These are phyloP conservation scores for Adenanthera pavonina DNA, from an alignment of 306 rosid species.

Conservation along the genomic window DNA sequence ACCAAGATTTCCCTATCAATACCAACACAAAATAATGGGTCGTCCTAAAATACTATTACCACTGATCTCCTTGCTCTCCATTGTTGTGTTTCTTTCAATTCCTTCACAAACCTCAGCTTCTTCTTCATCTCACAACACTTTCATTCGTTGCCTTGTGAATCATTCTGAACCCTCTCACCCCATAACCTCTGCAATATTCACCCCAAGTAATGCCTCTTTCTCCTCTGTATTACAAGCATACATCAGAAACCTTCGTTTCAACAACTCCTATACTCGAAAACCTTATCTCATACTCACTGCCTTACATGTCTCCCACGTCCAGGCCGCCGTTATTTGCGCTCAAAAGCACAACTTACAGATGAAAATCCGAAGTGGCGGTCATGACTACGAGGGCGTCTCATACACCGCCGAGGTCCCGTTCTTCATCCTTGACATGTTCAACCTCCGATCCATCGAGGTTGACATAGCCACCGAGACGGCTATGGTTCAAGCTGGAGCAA, in stretches of 20 bases:
- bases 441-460: slow-evolving; percentile 49
- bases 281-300: slow-evolving; percentile 61
- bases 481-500: slow-evolving; percentile 60
- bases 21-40: not conserved
- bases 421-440: slow-evolving; percentile 65
- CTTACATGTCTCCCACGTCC: slow-evolving; percentile 52
- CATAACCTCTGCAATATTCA: slow-evolving; percentile 50
- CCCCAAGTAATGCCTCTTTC: slow-evolving; percentile 43
- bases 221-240: slow-evolving; percentile 56
- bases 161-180: slow-evolving; percentile 45
- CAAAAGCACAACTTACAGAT: slow-evolving; percentile 47
- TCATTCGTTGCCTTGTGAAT: slow-evolving; percentile 49
- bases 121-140: slow-evolving; percentile 6
- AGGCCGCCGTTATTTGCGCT: slow-evolving; percentile 52
- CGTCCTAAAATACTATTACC: not conserved
- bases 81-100: not conserved
- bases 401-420: slow-evolving; percentile 53
- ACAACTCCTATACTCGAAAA: slow-evolving; percentile 55
- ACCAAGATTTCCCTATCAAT: not conserved
- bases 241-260: slow-evolving; percentile 69
- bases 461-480: slow-evolving; percentile 44
- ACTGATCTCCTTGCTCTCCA: not conserved
- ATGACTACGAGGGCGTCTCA: slow-evolving; percentile 64
- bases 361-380: slow-evolving; percentile 68
- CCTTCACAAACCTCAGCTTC: not conserved